phyloP scores from a whole-genome alignment of 306 rosid species.

The Corylus avellana region DNA sequence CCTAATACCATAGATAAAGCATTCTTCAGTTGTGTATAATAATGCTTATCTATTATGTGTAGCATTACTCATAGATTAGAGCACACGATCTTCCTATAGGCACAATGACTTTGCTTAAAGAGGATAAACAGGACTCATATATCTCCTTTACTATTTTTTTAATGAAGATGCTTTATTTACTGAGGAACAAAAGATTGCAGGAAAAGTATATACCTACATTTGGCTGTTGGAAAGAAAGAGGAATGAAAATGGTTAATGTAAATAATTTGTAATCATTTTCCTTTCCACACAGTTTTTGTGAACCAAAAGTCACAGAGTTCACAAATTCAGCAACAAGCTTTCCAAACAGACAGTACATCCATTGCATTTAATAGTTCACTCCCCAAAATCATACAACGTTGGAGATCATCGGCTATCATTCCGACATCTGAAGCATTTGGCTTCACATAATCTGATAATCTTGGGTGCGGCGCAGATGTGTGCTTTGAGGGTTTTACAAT shows the following conservation, averaged over 20 bases:
- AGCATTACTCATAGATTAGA: not conserved
- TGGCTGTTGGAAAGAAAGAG: not conserved
- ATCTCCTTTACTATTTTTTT: not conserved
- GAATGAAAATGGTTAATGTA: constrained; percentile 20
- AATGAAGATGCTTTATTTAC: not conserved
- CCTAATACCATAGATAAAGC: too few relatives aligned
- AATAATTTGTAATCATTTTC: not conserved
- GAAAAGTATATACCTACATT: not conserved
- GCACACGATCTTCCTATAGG: not conserved
- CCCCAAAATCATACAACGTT: too few relatives aligned
- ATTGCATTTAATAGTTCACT: not conserved
- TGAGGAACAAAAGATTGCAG: not conserved
- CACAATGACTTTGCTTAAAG: not conserved
- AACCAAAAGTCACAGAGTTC: not conserved
- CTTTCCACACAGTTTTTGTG: not conserved
- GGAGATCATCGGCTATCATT: too few relatives aligned
- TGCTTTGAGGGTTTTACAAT: not conserved
- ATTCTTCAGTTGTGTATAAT: too few relatives aligned
- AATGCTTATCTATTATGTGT: too few relatives aligned
- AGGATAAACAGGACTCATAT: not conserved
- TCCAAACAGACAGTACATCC: too few relatives aligned
- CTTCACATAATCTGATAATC: not conserved
- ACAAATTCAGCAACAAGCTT: not conserved
- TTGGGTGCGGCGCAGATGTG: not conserved
- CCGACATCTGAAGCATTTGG: not conserved